Evolutionary conservation across 208 protist species (phyloP), one percentile per base, ranked within the genome.

Genomic region (Trypanosomatidae sp.): DNA sequence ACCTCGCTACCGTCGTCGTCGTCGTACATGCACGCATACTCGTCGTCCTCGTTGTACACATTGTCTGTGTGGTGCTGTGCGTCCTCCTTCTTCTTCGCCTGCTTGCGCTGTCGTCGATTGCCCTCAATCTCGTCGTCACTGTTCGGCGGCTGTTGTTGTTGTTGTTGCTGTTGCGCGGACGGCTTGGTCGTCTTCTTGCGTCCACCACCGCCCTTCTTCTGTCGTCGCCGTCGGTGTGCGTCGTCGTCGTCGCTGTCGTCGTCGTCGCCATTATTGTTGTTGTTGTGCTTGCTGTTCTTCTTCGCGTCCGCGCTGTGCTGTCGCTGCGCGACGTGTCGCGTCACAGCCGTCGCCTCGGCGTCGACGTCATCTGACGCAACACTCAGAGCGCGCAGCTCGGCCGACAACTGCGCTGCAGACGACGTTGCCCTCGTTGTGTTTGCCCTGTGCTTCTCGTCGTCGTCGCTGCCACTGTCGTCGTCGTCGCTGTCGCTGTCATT

Each of bases 91-190:
- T 61, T 62, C 25, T 68, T 61, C 22, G 61, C 49, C 24, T 48
- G 24, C 53, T 76, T 69, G 13, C 80, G 68, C 54, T 89, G 72
- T 37, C 77, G 75, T 8, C 75, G 71, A 40, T 92, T 92, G 16
- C 55, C 74, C 23, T 69, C 58, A 0, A 88, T 47, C 43, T 92
- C 78, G 35, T 84, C 77, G 45, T 85, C 83, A 32, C 83, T 85
- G 22, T 71, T 71, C 38, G 42, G 57, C 0, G 64, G 45, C 6
- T 38, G 50, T 13, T 56, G 52, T 25, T 67, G 26, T 55, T 69
- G 27, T 68, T 60, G 27, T 65, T 45, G 15, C 43, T 48, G 15
- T 42, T 40, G 5, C 25, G 43, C 25, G n/a, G 27, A 21, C 5
- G 24, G 11, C 0, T 39, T 26, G 18, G 18, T 25, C 11, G 5